Percentiles rank a stretch among this genome's conserved stretches.
These are phyloP conservation scores for Edaphochlamys debaryana DNA, from an alignment of 139 green algal genomes.

Conservation along the genomic window DNA sequence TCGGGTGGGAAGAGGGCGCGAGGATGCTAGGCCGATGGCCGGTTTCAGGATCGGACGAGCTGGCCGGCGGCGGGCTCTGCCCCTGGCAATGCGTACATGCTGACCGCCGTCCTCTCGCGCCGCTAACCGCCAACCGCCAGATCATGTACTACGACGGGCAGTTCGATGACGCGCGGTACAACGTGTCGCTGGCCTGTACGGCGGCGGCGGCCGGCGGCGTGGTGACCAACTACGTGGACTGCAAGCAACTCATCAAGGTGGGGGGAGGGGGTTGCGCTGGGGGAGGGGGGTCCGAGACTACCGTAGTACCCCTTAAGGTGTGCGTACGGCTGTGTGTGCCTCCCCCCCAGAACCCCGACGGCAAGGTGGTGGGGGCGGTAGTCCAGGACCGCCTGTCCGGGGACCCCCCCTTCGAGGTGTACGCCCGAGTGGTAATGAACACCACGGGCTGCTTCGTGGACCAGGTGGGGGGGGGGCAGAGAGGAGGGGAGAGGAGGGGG, in stretches of 20 bases:
- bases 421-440: constrained; percentile 88
- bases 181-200: constrained; percentile 88
- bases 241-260: constrained; percentile 81
- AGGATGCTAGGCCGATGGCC: no score
- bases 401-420: constrained; percentile 57
- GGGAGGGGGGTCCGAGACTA: no score
- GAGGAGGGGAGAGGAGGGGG: not conserved
- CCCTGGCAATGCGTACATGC: no score
- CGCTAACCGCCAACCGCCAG: no score
- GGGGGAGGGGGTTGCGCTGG: not conserved
- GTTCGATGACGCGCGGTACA: constrained; percentile 95
- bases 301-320: no score
- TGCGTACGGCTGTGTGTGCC: not conserved
- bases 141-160: constrained; percentile 98
- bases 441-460: constrained; percentile 90
- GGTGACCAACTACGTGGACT: constrained; percentile 89
- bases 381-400: constrained; percentile 73
- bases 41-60: no score
- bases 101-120: no score
- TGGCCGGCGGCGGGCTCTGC: no score
- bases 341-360: constrained; percentile 70
- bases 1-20: no score
- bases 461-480: constrained; percentile 50
- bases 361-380: constrained; percentile 77
- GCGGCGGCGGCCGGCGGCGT: constrained; percentile 87